Conservation (phyloP, 176 grass and related monocot species). For the Sorghum bicolor region DNA sequence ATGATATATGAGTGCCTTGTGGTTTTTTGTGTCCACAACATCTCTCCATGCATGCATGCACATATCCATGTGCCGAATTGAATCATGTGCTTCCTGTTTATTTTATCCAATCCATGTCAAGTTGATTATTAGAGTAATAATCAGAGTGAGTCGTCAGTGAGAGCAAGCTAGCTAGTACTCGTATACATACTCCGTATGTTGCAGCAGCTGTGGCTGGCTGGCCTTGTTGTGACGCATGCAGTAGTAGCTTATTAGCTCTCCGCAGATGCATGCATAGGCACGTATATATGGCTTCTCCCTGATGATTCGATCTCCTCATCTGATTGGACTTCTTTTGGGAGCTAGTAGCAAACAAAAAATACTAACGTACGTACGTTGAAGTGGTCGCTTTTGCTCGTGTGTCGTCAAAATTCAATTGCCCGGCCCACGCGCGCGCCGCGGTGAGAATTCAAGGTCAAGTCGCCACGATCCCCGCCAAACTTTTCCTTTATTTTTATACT, state of each 20-base stretch:
- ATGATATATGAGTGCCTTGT: background rate
- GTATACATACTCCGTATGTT: background rate
- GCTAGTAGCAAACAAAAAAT: background rate
- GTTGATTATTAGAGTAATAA: background rate
- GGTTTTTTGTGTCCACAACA: background rate
- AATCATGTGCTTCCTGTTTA: background rate
- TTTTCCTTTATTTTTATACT: background rate
- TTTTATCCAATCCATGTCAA: background rate
- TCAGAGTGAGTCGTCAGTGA: background rate
- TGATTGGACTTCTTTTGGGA: background rate
- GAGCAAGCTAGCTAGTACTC: background rate
- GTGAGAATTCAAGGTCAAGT: conserved; percentile 24
- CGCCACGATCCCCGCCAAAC: background rate
- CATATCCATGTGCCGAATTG: background rate
- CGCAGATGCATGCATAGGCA: background rate
- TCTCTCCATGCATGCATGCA: background rate
- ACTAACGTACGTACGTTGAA: too few species aligned
- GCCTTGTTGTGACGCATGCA: background rate
- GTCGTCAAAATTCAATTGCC: background rate
- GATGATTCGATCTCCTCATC: background rate
- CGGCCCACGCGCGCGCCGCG: background rate
- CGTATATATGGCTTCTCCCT: background rate
- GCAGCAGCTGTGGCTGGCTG: too few species aligned
- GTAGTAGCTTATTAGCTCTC: background rate
- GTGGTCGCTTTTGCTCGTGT: background rate